Base-by-base conservation (phyloP, 2,329 filamentous ascomycete species). In the Aspergillus neotritici region DNA sequence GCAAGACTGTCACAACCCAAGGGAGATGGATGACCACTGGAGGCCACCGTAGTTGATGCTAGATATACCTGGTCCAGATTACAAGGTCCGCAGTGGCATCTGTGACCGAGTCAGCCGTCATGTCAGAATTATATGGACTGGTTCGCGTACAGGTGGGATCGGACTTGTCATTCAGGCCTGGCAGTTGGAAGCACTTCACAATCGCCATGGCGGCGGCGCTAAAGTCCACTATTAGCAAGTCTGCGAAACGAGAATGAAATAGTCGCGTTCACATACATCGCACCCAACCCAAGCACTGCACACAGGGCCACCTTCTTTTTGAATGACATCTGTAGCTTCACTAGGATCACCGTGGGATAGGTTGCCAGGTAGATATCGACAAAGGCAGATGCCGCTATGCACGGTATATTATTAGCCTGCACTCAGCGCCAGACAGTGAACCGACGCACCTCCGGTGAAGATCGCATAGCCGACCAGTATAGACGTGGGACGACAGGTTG, bases 41-140 rank as follows among this genome's bases (percentile, higher is more conserved):
- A 17, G 5, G 17, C 17, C 17, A 17, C 17, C 5, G 17, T 37
- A 28, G 37, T 5, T n/a, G 9, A 12, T 8, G 1, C 14, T 2
- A 28, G 13, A 9, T 37, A 41, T 60, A 71, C 70, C 65, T 60
- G 8, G 70, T 73, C 70, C 71, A 74, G 35, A 73, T 65, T 3
- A 71, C 61, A 6, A 73, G 57, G 15, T 71, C 67, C 0, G 63
- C 62, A 6, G 66, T 71, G 11, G 67, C 60, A 41, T 60, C 55
- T 55, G 21, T 16, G 13, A 33, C 13, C 16, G 40, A 3, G 16
- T 48, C 11, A 41, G 33, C n/a, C n/a, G 1, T 8, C 4, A 13
- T 33, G 14, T 8, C 14, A 11, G 13, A 15, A 14, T 25, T 51
- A 28, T 30, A 10, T 11, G 5, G 17, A 17, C 3, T 5, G 15